Base-by-base conservation (phyloP, 306 rosid species). In the Myrica gale region DNA sequence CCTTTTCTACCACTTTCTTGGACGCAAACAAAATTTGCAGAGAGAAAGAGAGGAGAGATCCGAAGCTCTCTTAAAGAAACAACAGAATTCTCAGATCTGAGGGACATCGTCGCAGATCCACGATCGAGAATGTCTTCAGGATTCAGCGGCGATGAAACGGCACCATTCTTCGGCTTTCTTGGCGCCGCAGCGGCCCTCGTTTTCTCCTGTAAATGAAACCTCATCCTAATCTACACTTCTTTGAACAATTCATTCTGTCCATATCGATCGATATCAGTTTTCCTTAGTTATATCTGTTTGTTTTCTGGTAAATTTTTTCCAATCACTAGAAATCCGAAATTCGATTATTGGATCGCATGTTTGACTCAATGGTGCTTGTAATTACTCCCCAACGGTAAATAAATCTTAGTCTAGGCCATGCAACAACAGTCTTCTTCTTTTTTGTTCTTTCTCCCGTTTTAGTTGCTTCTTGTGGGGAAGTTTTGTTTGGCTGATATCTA, bases 141-240 rank as follows among this genome's bases (percentile, higher is more conserved):
- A 9, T 91, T 91, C 83, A 84, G 93, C 84, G 97, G 97, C 88
- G 97, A 91, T 87, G 97, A 91, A 76, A 91, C 97, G 72, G 97
- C 97, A 32, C 97, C 97, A 51, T 91, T 91, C 77, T 91, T 91
- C 71, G 97, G 97, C 85, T 91, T 91, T 86, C 93, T 91, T 32
- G 97, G 97, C 39, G 97, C 97, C 74, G 97, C 97, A 9, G 92
- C 93, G n/a, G 97, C 97, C 6, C 93, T 91, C 52, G 89, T 91
- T 48, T 91, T 91, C 85, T 91, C 97, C 71, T 91, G 97, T 91
- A 87, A 78, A 41, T 73, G 9, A 76, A 52, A 72, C 72, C 75
- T 65, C 17, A 52, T 17, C 57, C 68, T 48, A 2, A 0, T 16
- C 78, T 45, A 43, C 8, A 5, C 20, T 60, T 56, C 45, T 9